Base-by-base conservation (phyloP, 139 green algal genomes). In the Chlamydomonas incerta region DNA sequence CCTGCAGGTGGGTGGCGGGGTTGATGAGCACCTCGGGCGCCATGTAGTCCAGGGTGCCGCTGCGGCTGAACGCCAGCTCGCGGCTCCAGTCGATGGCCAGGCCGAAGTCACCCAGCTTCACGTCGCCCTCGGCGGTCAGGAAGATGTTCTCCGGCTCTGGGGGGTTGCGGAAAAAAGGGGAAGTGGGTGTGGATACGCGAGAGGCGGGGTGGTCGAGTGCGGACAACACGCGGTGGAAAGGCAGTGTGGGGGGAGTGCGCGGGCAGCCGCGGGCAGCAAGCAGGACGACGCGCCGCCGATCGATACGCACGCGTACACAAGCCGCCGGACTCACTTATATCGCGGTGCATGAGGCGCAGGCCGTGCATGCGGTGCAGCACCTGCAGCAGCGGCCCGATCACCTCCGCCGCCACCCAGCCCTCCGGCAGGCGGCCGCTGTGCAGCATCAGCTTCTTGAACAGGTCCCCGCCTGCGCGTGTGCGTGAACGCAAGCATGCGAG, bases 111-210 rank as follows among this genome's bases (percentile, higher is more conserved):
- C 94, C 95, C 77, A 98, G 86, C 69, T 90, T 82, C 63, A 97
- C 77, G 31, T 91, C 81, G 41, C 81, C 81, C 17, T 71, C 34
- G 0, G 33, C 52, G 0, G 93, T 93, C 18, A 98, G 90, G 85
- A 98, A 96, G 47, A 98, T 94, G 88, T 98, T 98, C 84, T 98
- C 95, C 15, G 95, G 96, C 90, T 90, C 41, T 50, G 41, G 5
- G 41, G 8, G 41, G n/a, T n/a, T n/a, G n/a, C n/a, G n/a, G n/a
- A n/a, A n/a, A n/a, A n/a, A n/a, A n/a, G n/a, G n/a, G n/a, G n/a
- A n/a, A n/a, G n/a, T n/a, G n/a, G n/a, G n/a, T n/a, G n/a, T n/a
- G n/a, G n/a, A n/a, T n/a, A n/a, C n/a, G n/a, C n/a, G n/a, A n/a
- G n/a, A n/a, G n/a, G n/a, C n/a, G n/a, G n/a, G n/a, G n/a, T n/a